phyloP scores from a whole-genome alignment of 164 flowering plant species.

The Echeveria elegans region DNA sequence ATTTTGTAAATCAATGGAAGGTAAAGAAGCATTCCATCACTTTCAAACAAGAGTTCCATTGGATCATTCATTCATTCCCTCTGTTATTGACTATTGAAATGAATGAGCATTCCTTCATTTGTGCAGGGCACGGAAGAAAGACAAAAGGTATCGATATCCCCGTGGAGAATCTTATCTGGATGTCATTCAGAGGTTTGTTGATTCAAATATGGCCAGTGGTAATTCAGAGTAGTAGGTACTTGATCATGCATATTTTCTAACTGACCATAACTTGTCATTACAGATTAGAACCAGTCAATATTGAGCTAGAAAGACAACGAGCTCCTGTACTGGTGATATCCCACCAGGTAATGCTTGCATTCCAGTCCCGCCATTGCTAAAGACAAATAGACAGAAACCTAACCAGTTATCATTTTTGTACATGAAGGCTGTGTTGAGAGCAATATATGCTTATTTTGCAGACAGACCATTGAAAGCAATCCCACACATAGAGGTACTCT shows the following conservation, averaged over 20 bases:
- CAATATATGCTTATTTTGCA: constrained; percentile 94
- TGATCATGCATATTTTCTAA: no score
- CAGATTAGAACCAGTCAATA: constrained; percentile 97
- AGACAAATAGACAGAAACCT: background rate
- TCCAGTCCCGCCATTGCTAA: no score
- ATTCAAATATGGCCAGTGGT: background rate
- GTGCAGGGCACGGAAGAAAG: constrained; percentile 84
- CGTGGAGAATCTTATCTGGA: constrained; percentile 98
- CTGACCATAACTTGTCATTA: no score
- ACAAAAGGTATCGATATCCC: constrained; percentile 95
- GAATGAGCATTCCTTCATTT: background rate
- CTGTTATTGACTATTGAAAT: no score
- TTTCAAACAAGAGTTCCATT: no score
- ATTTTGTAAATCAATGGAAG: no score
- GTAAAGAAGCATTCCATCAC: no score
- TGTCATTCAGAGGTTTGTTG: constrained; percentile 87
- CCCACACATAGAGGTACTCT: constrained; percentile 86
- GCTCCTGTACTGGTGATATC: constrained; percentile 96
- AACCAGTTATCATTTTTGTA: background rate
- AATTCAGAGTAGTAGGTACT: no score
- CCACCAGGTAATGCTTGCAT: constrained; percentile 54
- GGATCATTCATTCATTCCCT: no score
- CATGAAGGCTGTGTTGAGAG: constrained; percentile 85
- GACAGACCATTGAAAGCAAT: constrained; percentile 91
- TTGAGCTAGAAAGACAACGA: constrained; percentile 93